Conservation (phyloP, 2,329 filamentous ascomycete genomes). For the Colletotrichum neosansevieriae region DNA sequence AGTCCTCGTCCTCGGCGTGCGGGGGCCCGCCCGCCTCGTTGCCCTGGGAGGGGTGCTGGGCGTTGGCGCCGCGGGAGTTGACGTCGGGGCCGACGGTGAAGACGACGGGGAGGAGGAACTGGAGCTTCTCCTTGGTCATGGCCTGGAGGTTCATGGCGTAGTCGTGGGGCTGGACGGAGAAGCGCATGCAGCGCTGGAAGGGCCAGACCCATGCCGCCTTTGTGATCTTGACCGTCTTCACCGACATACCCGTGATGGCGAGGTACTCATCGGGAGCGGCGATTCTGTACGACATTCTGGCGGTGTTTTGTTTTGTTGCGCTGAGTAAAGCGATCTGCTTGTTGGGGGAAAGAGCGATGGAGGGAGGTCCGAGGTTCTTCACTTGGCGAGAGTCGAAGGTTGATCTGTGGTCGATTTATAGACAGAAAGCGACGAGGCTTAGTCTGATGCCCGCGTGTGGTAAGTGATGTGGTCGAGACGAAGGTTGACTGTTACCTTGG, state of each 20-base stretch:
- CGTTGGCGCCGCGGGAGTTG: conserved; percentile 65
- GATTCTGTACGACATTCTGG: conserved; percentile 72
- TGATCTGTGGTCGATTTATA: neutral
- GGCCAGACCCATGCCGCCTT: conserved; percentile 82
- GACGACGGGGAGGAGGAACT: conserved; percentile 84
- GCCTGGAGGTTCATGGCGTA: conserved; percentile 86
- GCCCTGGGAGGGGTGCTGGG: conserved; percentile 39
- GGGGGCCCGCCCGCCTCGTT: conserved; percentile 25
- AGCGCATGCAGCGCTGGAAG: conserved; percentile 74
- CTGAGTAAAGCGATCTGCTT: neutral
- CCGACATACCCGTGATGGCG: conserved; percentile 84
- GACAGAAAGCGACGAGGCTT: neutral
- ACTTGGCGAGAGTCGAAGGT: neutral
- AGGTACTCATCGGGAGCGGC: conserved; percentile 86
- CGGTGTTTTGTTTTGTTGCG: conserved; percentile 42
- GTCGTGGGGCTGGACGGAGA: conserved; percentile 79
- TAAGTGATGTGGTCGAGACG: neutral
- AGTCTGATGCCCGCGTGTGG: neutral
- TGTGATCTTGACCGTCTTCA: conserved; percentile 80
- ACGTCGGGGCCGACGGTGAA: conserved; percentile 89
- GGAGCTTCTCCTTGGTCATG: conserved; percentile 90
- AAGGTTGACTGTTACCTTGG: neutral
- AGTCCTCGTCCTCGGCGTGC: conserved; percentile 39
- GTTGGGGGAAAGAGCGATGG: too few species aligned
- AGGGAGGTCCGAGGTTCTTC: too few species aligned